Evolutionary conservation across 371 early-diverging fungal genomes (phyloP), one percentile per base, ranked within the genome.

Genomic region (Lichtheimia corymbifera): DNA sequence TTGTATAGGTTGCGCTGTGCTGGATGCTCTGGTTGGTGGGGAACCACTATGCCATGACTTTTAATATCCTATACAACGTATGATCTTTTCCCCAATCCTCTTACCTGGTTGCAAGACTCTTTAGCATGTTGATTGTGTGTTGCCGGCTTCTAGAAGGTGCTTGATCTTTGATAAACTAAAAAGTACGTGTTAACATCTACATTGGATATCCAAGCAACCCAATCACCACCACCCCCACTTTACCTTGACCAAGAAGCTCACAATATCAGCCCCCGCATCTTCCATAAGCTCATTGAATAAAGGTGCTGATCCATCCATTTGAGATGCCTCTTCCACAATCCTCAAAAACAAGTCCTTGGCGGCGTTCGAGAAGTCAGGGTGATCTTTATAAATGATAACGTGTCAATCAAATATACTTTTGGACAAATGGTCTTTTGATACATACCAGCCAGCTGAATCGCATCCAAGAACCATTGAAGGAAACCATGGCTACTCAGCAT

Each of bases 251-350:
- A 35, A 35, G 35, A 35, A 35, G 35, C 35, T 35, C 35, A 35
- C 35, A 35, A 35, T 35, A 35, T 35, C 11, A 35, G 35, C 35
- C 2, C 35, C 35, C 5, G 35, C 45, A 15, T 25, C 53, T 35
- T 51, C 53, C n/a, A 47, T 18, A 11, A 47, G 47, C 47, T 47
- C 47, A 47, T 47, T 47, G 7, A 79, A 64, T 11, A 79, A 17
- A 1, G 65, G 22, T 61, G 72, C 66, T 9, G 74, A 62, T 57
- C 69, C 57, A 18, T 79, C 76, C 15, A 71, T 67, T 40, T 74
- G 72, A 4, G 73, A 72, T 13, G 69, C 66, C 55, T 79, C 80
- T 59, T 76, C 80, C 35, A 79, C 69, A 2, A 74, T 53, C 13
- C 80, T 67, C 15, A 74, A n/a, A 22, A 76, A 58, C 18, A 79